Percentiles rank a stretch among this genome's conserved stretches.
Evolutionary conservation across 768 basidiomycete genomes (phyloP).

Genomic region (Austroboletus festivus): DNA sequence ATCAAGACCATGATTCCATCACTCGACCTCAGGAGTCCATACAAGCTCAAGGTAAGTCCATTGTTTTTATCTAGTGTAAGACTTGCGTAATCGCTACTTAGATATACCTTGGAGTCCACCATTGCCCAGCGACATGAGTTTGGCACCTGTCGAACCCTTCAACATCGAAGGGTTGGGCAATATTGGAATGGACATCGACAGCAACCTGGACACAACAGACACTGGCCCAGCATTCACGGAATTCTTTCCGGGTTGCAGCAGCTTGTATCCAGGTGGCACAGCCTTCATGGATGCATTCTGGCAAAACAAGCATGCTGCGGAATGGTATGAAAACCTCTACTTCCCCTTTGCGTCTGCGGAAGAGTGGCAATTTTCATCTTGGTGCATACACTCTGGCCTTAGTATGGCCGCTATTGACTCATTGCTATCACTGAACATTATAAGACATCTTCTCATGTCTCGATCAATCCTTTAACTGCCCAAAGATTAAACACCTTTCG

Average conservation of each 20-base stretch:
- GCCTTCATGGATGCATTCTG: slow-evolving; percentile 30
- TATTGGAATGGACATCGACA: too few species aligned
- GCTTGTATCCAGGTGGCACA: neutral
- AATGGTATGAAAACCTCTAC: slow-evolving; percentile 16
- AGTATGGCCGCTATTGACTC: neutral
- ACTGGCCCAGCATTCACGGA: too few species aligned
- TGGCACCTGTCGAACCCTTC: too few species aligned
- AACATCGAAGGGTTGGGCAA: too few species aligned
- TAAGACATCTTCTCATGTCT: neutral
- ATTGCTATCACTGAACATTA: neutral
- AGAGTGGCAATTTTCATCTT: neutral
- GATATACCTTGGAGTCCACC: too few species aligned
- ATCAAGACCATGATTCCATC: too few species aligned
- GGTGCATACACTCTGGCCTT: neutral
- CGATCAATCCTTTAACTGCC: neutral
- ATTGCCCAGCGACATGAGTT: too few species aligned
- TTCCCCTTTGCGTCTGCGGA: neutral
- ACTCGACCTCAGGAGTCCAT: too few species aligned
- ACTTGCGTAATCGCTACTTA: too few species aligned
- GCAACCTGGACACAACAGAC: too few species aligned
- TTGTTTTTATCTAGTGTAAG: too few species aligned
- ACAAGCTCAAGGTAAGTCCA: too few species aligned
- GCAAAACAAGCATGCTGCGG: slow-evolving; percentile 18
- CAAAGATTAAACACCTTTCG: neutral
- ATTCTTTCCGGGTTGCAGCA: neutral